phyloP scores from a whole-genome alignment of 1,139 yeast genomes.

The Sugiyamaella sp. region DNA sequence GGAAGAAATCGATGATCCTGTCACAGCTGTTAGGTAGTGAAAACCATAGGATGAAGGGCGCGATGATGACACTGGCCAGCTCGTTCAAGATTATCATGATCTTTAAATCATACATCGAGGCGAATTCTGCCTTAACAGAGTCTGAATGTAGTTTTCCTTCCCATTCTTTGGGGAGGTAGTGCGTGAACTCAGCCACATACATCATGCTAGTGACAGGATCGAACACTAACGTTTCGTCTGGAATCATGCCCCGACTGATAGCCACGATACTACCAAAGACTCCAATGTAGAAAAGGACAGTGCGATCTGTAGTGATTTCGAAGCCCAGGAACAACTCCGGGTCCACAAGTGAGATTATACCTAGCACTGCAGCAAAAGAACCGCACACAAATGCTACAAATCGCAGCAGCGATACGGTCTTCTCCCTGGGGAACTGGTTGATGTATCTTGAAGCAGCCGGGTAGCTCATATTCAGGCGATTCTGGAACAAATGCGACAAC shows the following conservation, averaged over 20 bases:
- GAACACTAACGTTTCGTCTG: slow-evolving; percentile 66
- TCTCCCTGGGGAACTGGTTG: slow-evolving; percentile 90
- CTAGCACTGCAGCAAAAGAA: slow-evolving; percentile 85
- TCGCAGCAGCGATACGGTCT: slow-evolving; percentile 61
- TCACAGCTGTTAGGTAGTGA: slow-evolving; percentile 74
- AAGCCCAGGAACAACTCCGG: slow-evolving; percentile 90
- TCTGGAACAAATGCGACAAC: slow-evolving; percentile 80
- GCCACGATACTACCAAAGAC: slow-evolving; percentile 85
- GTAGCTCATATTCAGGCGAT: slow-evolving; percentile 73
- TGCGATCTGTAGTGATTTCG: slow-evolving; percentile 79
- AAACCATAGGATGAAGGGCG: slow-evolving; percentile 88
- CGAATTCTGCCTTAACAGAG: slow-evolving; percentile 70
- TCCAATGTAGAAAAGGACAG: slow-evolving; percentile 85
- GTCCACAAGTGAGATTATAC: slow-evolving; percentile 80
- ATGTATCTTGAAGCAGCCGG: slow-evolving; percentile 82
- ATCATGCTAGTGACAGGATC: slow-evolving; percentile 87
- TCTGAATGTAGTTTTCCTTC: slow-evolving; percentile 80
- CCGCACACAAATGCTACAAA: slow-evolving; percentile 82
- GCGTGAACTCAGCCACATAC: slow-evolving; percentile 83
- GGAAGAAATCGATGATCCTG: slow-evolving; percentile 80
- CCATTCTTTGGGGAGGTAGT: slow-evolving; percentile 87
- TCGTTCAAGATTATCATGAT: slow-evolving; percentile 75
- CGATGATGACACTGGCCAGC: slow-evolving; percentile 73
- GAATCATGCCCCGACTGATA: slow-evolving; percentile 61
- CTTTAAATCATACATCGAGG: slow-evolving; percentile 73